Evolutionary conservation across 1,284 basidiomycete species (phyloP).

Genomic region (Boletus semigastroideus): DNA sequence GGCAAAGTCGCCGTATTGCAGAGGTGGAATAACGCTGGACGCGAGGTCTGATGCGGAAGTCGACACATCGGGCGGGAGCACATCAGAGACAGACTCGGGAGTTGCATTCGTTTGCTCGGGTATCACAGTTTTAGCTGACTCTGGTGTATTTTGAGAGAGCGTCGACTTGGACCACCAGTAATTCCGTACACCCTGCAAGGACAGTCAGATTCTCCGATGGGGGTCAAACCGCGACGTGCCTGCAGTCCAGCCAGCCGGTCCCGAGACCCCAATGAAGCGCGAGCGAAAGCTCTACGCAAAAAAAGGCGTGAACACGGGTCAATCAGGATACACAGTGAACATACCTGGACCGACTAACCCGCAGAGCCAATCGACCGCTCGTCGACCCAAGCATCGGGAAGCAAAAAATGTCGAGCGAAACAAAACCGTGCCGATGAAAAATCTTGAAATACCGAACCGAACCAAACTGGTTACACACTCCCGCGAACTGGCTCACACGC

Average conservation of each 20-base stretch:
- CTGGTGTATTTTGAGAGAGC: background rate
- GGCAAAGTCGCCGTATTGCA: constrained; percentile 79
- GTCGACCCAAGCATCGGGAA: constrained; percentile 23
- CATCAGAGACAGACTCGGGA: constrained; percentile 1
- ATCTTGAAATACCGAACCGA: constrained; percentile 10
- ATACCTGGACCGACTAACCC: constrained; percentile 26
- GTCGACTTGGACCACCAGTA: constrained; percentile 35
- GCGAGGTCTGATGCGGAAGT: constrained; percentile 16
- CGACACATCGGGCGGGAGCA: constrained; percentile 10
- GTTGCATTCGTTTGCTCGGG: background rate
- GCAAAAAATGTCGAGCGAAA: background rate
- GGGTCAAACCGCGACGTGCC: constrained; percentile 16
- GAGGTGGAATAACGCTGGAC: constrained; percentile 39
- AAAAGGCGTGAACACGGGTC: constrained; percentile 12
- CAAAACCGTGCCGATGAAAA: background rate
- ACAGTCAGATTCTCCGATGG: background rate
- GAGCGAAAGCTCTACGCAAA: constrained; percentile 10
- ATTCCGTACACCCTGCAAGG: constrained; percentile 20
- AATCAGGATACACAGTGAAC: background rate
- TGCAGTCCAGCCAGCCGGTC: constrained; percentile 18
- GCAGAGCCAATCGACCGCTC: constrained; percentile 28
- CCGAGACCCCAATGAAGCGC: constrained; percentile 10
- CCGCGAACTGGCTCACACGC: constrained; percentile 20
- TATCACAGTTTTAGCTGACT: background rate
- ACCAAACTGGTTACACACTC: background rate